Conservation (phyloP, 352 stramenopile species). For the Pythium monospermum region DNA sequence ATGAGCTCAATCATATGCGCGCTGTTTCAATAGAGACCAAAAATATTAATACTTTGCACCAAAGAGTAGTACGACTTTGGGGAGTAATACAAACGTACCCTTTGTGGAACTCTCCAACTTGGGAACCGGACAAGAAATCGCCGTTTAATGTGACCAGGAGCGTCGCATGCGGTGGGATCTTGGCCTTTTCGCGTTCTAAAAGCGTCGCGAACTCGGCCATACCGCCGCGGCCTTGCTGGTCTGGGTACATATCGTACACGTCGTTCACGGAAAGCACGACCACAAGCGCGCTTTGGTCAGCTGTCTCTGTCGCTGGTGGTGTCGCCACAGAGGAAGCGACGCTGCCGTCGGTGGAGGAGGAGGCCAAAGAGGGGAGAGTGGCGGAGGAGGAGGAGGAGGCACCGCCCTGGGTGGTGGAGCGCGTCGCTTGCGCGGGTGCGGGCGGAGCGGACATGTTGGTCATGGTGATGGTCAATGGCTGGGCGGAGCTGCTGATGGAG, state of each 20-base stretch:
- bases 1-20: conserved; percentile 76
- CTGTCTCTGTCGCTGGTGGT: not conserved
- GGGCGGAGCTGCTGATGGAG: not conserved
- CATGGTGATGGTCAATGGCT: conserved; percentile 3
- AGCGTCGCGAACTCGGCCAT: conserved; percentile 59
- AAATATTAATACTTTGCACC: too few relatives aligned
- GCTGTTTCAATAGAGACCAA: conserved; percentile 20
- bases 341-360: not conserved
- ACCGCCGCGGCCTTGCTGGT: conserved; percentile 52
- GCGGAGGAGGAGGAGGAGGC: not conserved
- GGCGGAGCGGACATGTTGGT: not conserved
- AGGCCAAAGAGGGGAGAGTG: not conserved
- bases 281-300: conserved; percentile 22
- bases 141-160: conserved; percentile 72
- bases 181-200: conserved; percentile 37
- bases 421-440: too few relatives aligned
- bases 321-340: not conserved
- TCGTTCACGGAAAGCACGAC: conserved; percentile 69
- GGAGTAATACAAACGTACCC: conserved; percentile 29
- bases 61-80: too few relatives aligned
- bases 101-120: conserved; percentile 57
- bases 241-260: conserved; percentile 68
- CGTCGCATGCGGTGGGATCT: conserved; percentile 38
- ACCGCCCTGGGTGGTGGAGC: too few relatives aligned
- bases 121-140: conserved; percentile 69